Evolutionary conservation across 2,329 filamentous ascomycete species (phyloP).

Genomic region (Akanthomyces lecanii): DNA sequence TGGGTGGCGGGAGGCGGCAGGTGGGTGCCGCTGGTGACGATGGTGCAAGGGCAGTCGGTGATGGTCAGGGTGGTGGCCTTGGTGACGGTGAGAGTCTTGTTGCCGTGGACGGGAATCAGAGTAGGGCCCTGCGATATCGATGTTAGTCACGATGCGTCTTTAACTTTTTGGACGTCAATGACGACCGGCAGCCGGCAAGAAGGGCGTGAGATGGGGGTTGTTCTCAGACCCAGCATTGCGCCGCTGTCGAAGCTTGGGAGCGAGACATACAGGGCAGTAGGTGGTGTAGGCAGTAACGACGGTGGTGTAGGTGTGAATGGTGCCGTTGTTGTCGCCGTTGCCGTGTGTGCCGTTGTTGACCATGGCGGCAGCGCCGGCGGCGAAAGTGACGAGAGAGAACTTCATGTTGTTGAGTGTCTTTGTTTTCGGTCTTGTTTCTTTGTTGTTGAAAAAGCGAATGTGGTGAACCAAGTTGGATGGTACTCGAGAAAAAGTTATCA

Average conservation of each 20-base stretch:
- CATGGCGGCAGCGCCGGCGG: conserved; percentile 16
- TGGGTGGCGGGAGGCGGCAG: neutral
- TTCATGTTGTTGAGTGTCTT: conserved; percentile 11
- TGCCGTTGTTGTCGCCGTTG: neutral
- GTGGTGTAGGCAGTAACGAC: conserved; percentile 35
- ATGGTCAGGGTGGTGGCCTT: conserved; percentile 40
- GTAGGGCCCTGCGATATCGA: conserved; percentile 32
- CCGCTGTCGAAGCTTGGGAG: neutral
- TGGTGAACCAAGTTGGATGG: conserved; percentile 12
- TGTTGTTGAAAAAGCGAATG: conserved; percentile 9
- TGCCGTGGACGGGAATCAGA: conserved; percentile 32
- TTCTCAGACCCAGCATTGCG: neutral
- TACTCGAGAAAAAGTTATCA: neutral
- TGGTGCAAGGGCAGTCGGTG: conserved; percentile 45
- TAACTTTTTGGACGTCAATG: neutral
- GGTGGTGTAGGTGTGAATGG: neutral
- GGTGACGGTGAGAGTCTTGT: conserved; percentile 43
- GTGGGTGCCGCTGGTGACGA: conserved; percentile 30
- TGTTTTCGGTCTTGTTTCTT: neutral
- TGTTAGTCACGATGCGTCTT: conserved; percentile 13
- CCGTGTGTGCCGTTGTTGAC: conserved; percentile 17
- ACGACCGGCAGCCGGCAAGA: neutral
- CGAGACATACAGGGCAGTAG: conserved; percentile 39
- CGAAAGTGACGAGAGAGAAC: conserved; percentile 13
- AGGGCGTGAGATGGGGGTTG: neutral